These are phyloP conservation scores for Yamadazyma ubonensis DNA, from an alignment of 805 yeast genomes.

Conservation along the genomic window DNA sequence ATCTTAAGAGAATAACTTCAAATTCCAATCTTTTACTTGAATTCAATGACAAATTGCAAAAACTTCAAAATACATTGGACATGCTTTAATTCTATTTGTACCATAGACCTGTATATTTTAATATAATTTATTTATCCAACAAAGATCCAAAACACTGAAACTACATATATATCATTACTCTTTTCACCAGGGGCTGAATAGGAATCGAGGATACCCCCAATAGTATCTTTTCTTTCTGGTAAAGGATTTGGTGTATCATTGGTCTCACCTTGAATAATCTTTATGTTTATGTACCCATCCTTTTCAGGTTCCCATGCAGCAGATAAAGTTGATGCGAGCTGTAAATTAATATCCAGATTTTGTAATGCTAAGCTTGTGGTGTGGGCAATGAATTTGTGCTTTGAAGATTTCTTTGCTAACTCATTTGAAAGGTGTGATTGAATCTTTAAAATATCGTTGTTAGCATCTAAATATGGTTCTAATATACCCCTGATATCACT, in stretches of 20 bases:
- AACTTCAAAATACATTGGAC: conserved; percentile 15
- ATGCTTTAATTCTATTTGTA: conserved; percentile 7
- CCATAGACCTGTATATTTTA: conserved; percentile 1
- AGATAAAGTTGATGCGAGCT: conserved; percentile 42
- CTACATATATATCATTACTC: background rate
- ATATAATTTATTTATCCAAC: conserved; percentile 7
- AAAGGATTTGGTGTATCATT: conserved; percentile 1
- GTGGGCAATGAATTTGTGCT: conserved; percentile 55
- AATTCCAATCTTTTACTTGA: conserved; percentile 9
- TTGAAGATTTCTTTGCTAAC: conserved; percentile 47
- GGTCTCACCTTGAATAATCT: conserved; percentile 20
- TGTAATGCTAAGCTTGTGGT: conserved; percentile 29
- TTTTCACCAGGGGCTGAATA: conserved; percentile 2
- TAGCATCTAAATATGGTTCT: background rate
- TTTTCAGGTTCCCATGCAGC: conserved; percentile 56
- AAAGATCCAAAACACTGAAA: conserved; percentile 14
- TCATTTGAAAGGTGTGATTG: conserved; percentile 31
- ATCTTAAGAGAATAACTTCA: conserved; percentile 3
- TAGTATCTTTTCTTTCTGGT: conserved; percentile 8
- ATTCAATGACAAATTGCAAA: conserved; percentile 22
- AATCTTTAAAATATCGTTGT: conserved; percentile 21
- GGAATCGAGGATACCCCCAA: conserved; percentile 22
- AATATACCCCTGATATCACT: conserved; percentile 17
- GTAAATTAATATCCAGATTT: conserved; percentile 20
- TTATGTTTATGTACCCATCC: conserved; percentile 47